Evolutionary conservation across 1,284 basidiomycete genomes (phyloP).

Genomic region (Puccinia horiana): DNA sequence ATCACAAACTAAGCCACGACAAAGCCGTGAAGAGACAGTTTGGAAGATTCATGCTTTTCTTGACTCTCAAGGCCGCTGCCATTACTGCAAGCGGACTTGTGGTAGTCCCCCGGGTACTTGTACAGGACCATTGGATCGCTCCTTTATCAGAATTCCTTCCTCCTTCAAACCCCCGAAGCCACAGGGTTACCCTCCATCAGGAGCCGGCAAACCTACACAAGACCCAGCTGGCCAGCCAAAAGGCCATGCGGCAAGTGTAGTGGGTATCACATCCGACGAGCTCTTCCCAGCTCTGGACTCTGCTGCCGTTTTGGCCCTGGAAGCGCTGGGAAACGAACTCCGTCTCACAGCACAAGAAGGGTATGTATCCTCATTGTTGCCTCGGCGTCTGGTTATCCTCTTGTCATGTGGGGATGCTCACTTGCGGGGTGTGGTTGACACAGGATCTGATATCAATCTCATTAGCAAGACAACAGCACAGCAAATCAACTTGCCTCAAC

Average conservation of each 20-base stretch:
- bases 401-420: not conserved
- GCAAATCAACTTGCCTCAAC: not conserved
- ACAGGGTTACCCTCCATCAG: not conserved
- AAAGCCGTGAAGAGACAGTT: not conserved
- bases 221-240: not conserved
- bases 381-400: not conserved
- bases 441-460: not conserved
- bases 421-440: not conserved
- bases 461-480: not conserved
- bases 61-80: slow-evolving; percentile 2
- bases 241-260: not conserved
- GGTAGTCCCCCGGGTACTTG: not conserved
- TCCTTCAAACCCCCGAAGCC: not conserved
- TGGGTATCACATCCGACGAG: not conserved
- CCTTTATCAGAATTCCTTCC: not conserved
- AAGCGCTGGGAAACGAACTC: not conserved
- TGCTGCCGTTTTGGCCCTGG: not conserved
- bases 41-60: slow-evolving; percentile 8
- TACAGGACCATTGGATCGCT: not conserved
- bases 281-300: not conserved
- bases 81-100: slow-evolving; percentile 15
- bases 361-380: not conserved
- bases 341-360: not conserved
- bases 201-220: not conserved
- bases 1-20: not conserved